Percentiles rank a stretch among this genome's conserved stretches.
Evolutionary conservation across 2,329 filamentous ascomycete genomes (phyloP).

Genomic region (Alternaria postmessia): DNA sequence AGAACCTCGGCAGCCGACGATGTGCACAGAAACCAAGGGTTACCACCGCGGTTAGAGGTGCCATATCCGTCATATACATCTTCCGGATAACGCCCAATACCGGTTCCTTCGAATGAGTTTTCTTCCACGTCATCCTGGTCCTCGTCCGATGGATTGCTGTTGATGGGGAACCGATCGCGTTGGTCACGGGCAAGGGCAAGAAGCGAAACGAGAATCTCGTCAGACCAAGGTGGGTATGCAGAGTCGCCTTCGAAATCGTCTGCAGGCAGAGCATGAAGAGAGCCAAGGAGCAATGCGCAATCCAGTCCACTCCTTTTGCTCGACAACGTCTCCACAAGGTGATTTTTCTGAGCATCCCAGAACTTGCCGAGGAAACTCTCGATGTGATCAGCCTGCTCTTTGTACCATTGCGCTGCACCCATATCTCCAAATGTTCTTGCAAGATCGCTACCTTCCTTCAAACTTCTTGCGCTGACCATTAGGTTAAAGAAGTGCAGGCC

Average conservation of each 20-base stretch:
- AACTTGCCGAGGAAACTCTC: slow-evolving; percentile 47
- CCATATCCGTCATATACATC: slow-evolving; percentile 53
- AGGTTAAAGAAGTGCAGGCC: slow-evolving; percentile 54
- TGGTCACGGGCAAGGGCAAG: slow-evolving; percentile 48
- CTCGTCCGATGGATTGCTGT: slow-evolving; percentile 31
- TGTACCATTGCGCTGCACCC: slow-evolving; percentile 52
- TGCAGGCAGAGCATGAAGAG: slow-evolving; percentile 45
- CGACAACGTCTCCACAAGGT: slow-evolving; percentile 49
- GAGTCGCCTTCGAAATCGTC: slow-evolving; percentile 24
- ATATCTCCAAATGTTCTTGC: slow-evolving; percentile 46
- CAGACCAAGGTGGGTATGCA: slow-evolving; percentile 47
- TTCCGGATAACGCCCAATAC: slow-evolving; percentile 55
- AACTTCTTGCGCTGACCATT: slow-evolving; percentile 49
- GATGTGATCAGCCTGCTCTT: slow-evolving; percentile 46
- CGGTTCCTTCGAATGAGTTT: slow-evolving; percentile 41
- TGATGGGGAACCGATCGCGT: slow-evolving; percentile 50
- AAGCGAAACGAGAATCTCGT: slow-evolving; percentile 50
- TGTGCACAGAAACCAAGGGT: slow-evolving; percentile 57
- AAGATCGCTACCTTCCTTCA: slow-evolving; percentile 47
- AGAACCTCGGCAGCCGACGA: slow-evolving; percentile 52
- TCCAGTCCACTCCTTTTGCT: slow-evolving; percentile 48
- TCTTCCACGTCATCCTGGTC: slow-evolving; percentile 18
- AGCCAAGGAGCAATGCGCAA: slow-evolving; percentile 50
- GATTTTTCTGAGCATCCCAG: slow-evolving; percentile 48
- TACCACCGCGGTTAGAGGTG: slow-evolving; percentile 40